Conservation (phyloP, 768 basidiomycete species). For the Butyriboletus loyo region DNA sequence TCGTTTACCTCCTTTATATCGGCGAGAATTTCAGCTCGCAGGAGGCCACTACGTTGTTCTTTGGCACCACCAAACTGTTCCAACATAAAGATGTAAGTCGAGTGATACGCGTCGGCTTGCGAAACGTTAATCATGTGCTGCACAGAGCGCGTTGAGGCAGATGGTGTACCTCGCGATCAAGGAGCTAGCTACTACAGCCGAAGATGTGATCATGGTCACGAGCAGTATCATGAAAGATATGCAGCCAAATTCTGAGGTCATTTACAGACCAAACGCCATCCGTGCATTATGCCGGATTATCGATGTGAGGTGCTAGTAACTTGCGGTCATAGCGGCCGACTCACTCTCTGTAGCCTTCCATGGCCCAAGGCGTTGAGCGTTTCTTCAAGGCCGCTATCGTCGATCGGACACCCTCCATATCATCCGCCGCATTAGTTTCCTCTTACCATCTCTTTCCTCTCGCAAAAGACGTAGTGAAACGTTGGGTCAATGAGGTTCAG, state of each 20-base stretch:
- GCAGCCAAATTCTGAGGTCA: slow-evolving; percentile 98
- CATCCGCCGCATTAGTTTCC: slow-evolving; percentile 94
- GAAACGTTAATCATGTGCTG: slow-evolving; percentile 6
- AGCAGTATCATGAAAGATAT: slow-evolving; percentile 99
- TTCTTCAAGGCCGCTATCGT: slow-evolving; percentile 99
- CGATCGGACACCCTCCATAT: slow-evolving; percentile 92
- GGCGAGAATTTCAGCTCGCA: slow-evolving; percentile 94
- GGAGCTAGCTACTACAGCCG: slow-evolving; percentile 91
- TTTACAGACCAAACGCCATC: slow-evolving; percentile 97
- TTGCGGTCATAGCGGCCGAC: slow-evolving; percentile 35
- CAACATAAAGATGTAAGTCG: slow-evolving; percentile 96
- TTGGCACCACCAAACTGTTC: slow-evolving; percentile 97
- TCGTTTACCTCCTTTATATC: slow-evolving; percentile 93
- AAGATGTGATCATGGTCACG: slow-evolving; percentile 99
- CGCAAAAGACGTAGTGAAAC: slow-evolving; percentile 93
- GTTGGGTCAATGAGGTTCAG: slow-evolving; percentile 99
- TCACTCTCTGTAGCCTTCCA: slow-evolving; percentile 71
- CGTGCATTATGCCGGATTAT: slow-evolving; percentile 95
- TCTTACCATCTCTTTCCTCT: slow-evolving; percentile 94
- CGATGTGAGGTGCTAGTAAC: slow-evolving; percentile 62
- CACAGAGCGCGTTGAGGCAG: slow-evolving; percentile 89
- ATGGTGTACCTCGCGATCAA: slow-evolving; percentile 99
- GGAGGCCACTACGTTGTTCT: slow-evolving; percentile 97
- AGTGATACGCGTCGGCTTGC: neutral
- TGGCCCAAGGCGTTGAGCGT: slow-evolving; percentile 97